Percentiles rank a stretch among this genome's conserved stretches.
Conservation (phyloP, 2,329 filamentous ascomycete species). For the Diaporthe helianthi region DNA sequence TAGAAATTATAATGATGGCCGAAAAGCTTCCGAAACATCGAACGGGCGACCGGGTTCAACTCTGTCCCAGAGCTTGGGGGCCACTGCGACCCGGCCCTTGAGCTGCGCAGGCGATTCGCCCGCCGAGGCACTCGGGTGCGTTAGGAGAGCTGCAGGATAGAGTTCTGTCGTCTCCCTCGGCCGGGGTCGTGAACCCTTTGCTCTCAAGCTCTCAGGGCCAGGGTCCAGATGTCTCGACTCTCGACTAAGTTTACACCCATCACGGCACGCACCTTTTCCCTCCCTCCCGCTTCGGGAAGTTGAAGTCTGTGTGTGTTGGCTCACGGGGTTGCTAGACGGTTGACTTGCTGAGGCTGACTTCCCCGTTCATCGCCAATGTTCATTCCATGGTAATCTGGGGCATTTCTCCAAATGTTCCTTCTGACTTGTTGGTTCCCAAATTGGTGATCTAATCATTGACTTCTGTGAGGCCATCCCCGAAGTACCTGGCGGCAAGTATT, state of each 20-base stretch:
- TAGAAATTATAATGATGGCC: not conserved
- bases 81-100: conserved; percentile 21
- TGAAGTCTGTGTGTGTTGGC: not conserved
- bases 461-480: conserved; percentile 25
- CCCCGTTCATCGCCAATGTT: not conserved
- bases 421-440: not conserved
- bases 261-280: not conserved
- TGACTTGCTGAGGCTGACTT: not conserved
- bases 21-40: conserved; percentile 2
- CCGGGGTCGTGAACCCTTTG: not conserved
- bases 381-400: not conserved
- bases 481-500: conserved; percentile 15
- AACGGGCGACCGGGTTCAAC: not conserved
- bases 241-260: not conserved
- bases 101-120: conserved; percentile 30
- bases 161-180: not conserved
- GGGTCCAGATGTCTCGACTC: too few relatives aligned
- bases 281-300: not conserved
- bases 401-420: not conserved
- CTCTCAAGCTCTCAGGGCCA: not conserved
- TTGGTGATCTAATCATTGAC: not conserved
- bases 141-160: conserved; percentile 30
- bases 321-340: not conserved
- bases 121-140: conserved; percentile 26
- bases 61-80: conserved; percentile 27